Evolutionary conservation across 106 monocot species (phyloP), one percentile per base, ranked within the genome.

Genomic region (Phalaenopsis aphrodite): DNA sequence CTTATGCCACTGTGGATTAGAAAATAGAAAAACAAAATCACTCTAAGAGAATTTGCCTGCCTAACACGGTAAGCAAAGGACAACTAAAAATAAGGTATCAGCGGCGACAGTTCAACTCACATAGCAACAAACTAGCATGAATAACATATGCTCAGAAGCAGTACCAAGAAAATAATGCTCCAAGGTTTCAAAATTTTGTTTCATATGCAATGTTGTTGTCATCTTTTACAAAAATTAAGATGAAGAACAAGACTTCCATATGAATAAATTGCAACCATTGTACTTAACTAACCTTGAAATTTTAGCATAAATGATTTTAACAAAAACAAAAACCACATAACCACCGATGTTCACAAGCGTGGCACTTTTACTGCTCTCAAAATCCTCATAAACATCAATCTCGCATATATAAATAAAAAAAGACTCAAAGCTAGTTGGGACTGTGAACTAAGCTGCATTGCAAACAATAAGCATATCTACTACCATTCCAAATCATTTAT

Each of bases 401-500:
- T 67, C 36, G 36, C 67, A 36, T 67, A 30, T 6, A 8, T 37
- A 67, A 36, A 67, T 36, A 36, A 67, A 24, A 30, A 30, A 30
- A 30, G 30, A 30, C 30, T 30, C 30, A 30, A 30, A 30, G 30
- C 30, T 0, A 30, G 30, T 30, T 30, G 0, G 30, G 30, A 30
- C 30, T 30, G 30, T 30, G 30, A 30, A 30, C 30, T 30, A 30
- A 30, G 30, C 30, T 30, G 30, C 30, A 30, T 30, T 30, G 30
- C 30, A 30, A 30, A 30, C 30, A 30, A 30, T 30, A 30, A 64
- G 4, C 38, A 69, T 14, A 38, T 38, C 38, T 11, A 38, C 30
- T 38, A 39, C 69, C 9, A 9, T 69, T 39, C 69, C 69, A 69
- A 64, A 69, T 69, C 37, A 69, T 37, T 61, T 69, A 69, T 69